Evolutionary conservation across 345 rosid species (phyloP), one percentile per base, ranked within the genome.

Genomic region (Raphanus raphanistrum): DNA sequence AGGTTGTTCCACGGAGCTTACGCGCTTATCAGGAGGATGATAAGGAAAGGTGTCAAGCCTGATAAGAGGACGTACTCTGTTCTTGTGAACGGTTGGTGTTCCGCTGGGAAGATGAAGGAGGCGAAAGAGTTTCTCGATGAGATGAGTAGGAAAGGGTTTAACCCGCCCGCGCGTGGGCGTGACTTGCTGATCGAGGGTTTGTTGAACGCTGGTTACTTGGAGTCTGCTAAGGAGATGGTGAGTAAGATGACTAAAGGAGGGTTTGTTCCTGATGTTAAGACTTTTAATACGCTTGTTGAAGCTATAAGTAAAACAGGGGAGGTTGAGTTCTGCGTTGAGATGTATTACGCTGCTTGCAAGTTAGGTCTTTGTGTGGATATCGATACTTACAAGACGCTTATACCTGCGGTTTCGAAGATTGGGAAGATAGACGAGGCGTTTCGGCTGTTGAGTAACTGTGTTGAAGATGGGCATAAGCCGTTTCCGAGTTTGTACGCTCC

Each of bases 401-500:
- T 95, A 69, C 94, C 92, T 2, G 92, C 96, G 57, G 94, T 86
- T 82, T 95, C 98, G 0, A 95, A 90, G 83, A 85, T 71, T 3
- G 93, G 96, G 12, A 85, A 76, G 85, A 90, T 95, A 15, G 90
- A 95, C 60, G 98, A 87, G 63, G 99, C 97, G 5, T 84, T 94
- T 77, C 72, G 81, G 79, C 66, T 94, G 50, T 72, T 94, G 82
- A 82, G 86, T 43, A 86, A 85, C 70, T 85, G 80, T n/a, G 84
- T 90, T 29, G 97, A 92, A 68, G 94, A 88, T 73, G 99, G 97
- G 68, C 92, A 89, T 80, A 89, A 79, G 66, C 97, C 98, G 7
- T 90, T 90, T 80, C 98, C 98, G 2, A 88, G 98, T 75, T 76
- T 94, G 82, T 94, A 94, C 81, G 94, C 99, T 16, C 94, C 97